These are phyloP conservation scores for Calonectria hawksworthii DNA, from an alignment of 2,329 filamentous ascomycete species.

Conservation along the genomic window DNA sequence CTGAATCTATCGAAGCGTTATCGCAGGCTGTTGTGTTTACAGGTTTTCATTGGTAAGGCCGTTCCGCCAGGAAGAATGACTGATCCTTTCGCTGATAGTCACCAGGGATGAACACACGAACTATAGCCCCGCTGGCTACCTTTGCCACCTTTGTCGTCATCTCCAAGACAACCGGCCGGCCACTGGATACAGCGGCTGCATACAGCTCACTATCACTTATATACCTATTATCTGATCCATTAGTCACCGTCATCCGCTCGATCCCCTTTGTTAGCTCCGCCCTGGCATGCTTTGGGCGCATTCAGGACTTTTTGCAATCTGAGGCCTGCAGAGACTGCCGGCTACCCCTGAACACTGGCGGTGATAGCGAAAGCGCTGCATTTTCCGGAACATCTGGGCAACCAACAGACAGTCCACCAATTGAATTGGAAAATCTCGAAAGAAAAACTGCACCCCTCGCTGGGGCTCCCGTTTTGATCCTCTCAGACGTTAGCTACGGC, in stretches of 20 bases:
- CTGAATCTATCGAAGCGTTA: not conserved
- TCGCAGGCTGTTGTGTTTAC: not conserved
- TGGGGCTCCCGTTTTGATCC: no score
- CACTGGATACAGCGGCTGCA: conserved; percentile 25
- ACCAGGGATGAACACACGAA: not conserved
- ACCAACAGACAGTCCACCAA: no score
- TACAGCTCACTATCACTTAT: conserved; percentile 32
- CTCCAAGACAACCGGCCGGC: conserved; percentile 24
- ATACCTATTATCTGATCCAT: conserved; percentile 25
- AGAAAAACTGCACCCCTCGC: no score
- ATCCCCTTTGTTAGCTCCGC: conserved; percentile 13
- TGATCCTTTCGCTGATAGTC: not conserved
- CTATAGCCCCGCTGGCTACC: conserved; percentile 20
- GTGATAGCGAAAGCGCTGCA: no score
- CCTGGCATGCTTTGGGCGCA: not conserved
- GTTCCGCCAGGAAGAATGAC: not conserved
- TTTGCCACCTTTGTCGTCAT: conserved; percentile 31
- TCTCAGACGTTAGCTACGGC: not conserved
- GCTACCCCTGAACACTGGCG: not conserved
- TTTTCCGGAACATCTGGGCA: no score
- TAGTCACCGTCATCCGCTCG: conserved; percentile 15
- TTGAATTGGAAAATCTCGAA: no score
- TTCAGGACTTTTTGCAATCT: not conserved
- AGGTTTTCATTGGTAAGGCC: not conserved
- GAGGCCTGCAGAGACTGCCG: not conserved